Evolutionary conservation across 805 yeast species (phyloP), one percentile per base, ranked within the genome.

Genomic region (Komagataella kurtzmanii): DNA sequence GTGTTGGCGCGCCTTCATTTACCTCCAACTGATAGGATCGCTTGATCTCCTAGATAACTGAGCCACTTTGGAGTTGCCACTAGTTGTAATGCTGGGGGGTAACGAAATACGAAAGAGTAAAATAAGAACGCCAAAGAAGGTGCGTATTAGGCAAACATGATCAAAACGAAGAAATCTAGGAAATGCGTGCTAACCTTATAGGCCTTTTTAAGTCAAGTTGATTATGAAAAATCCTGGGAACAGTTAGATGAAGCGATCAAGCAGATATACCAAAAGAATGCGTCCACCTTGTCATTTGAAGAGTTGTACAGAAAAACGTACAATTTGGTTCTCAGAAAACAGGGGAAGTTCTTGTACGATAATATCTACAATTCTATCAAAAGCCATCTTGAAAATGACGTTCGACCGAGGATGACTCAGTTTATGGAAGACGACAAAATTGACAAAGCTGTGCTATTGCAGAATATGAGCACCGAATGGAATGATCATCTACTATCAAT

Each of bases 231-330:
- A 50, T 72, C 85, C 0, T 88, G 96, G 96, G 59, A 61, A 1
- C 69, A 77, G 0, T 68, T 89, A 18, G 66, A 83, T 6, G 70
- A 74, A 44, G 96, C 96, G 18, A 82, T 89, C 43, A 66, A 61
- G 14, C 85, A 83, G 58, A 89, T 90, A 52, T 85, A 81, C 59
- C 71, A 74, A 46, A 81, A 85, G 58, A 79, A 85, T 59, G 89
- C 89, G 6, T 77, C 86, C 3, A 75, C 77, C 52, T 68, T 89
- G 24, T 85, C 93, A 1, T 89, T 87, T 61, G 96, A 89, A 59
- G 87, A 83, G 57, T 71, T 89, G 0, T 90, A 90, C 63, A 69
- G 95, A 50, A 80, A 81, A 23, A 86, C 95, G 0, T 89, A 89
- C 62, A 79, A 81, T 36, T 60, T 88, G 48, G 96, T 88, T 1